Base-by-base conservation (phyloP, 352 stramenopile genomes). In the Globisporangium cylindrosporum region DNA sequence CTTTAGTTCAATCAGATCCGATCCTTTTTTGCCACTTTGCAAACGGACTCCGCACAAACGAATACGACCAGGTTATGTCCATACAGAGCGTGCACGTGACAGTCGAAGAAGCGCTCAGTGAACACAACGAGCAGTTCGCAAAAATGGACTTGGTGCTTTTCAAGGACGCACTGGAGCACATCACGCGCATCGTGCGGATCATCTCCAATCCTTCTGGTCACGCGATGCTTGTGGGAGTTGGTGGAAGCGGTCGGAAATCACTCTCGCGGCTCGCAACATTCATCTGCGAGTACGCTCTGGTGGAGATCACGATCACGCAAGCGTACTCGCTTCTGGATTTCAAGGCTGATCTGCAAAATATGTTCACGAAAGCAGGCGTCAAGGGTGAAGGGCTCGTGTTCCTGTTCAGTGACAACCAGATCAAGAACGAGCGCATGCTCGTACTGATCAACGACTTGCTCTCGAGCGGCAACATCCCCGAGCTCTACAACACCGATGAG, bases 141-240 rank as follows among this genome's bases (percentile, higher is more conserved):
- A 94, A 91, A 15, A 98, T 99, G 94, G 92, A 98, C 36, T 73
- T 99, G 22, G 95, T 99, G 51, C 79, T 99, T 4, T 99, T 99
- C 76, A 92, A 98, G 53, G 94, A 99, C 66, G 96, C 95, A 14
- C 90, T 99, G 25, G 94, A 98, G 64, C 96, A 99, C 75, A 84
- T 99, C 38, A 83, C 90, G 27, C 81, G 96, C 2, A 98, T 99
- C 59, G 85, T 97, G 12, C 89, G 96, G n/a, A 98, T 99, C 59
- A 86, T 99, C 64, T 90, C 94, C 43, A 98, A 97, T 69, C 90
- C 93, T 18, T 92, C 88, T 18, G 96, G 96, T 12, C 95, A 99
- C 73, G 96, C 95, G 8, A 71, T 99, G 67, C 84, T 99, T 7
- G 92, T 99, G 0, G 96, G 96, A 27, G 93, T 98, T 2, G 96